These are phyloP conservation scores for Butyriboletus appendiculatus DNA, from an alignment of 1,284 basidiomycete genomes.

Conservation along the genomic window DNA sequence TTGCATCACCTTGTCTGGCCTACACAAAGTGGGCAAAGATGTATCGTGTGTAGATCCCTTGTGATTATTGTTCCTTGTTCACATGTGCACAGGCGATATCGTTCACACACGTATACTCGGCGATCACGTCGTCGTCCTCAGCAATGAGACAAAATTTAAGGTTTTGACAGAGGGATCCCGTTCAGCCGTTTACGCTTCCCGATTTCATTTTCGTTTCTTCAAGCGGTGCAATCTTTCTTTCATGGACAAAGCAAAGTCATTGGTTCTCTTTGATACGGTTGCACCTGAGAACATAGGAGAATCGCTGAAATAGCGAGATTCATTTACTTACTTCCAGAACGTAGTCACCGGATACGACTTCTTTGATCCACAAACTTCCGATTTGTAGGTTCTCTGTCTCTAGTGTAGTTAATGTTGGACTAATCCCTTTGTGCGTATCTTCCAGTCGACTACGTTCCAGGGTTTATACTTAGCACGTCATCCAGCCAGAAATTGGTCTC, in stretches of 20 bases:
- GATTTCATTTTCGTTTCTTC: constrained; percentile 1
- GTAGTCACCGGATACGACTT: not conserved
- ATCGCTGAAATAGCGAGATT: not conserved
- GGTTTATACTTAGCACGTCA: not conserved
- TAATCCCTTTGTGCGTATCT: not conserved
- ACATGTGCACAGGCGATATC: not conserved
- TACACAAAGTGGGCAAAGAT: constrained; percentile 2
- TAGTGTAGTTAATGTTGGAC: not conserved
- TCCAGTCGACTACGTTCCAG: constrained; percentile 5
- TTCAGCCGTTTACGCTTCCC: constrained; percentile 3
- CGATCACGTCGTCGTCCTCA: constrained; percentile 1
- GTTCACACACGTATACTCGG: constrained; percentile 4
- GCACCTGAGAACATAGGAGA: not conserved
- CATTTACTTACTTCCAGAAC: not conserved
- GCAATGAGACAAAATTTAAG: not conserved
- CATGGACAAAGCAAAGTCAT: not conserved
- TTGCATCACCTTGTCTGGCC: constrained; percentile 1
- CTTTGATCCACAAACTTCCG: constrained; percentile 1
- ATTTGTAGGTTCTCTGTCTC: not conserved
- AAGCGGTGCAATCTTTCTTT: not conserved
- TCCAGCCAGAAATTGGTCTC: not conserved
- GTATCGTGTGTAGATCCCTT: not conserved
- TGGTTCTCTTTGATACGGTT: not conserved
- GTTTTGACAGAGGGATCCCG: not conserved
- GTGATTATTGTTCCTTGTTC: not conserved